Evolutionary conservation across 192 early-diverging fungal species (phyloP), one percentile per base, ranked within the genome.

Genomic region (Entomortierella chlamydospora): DNA sequence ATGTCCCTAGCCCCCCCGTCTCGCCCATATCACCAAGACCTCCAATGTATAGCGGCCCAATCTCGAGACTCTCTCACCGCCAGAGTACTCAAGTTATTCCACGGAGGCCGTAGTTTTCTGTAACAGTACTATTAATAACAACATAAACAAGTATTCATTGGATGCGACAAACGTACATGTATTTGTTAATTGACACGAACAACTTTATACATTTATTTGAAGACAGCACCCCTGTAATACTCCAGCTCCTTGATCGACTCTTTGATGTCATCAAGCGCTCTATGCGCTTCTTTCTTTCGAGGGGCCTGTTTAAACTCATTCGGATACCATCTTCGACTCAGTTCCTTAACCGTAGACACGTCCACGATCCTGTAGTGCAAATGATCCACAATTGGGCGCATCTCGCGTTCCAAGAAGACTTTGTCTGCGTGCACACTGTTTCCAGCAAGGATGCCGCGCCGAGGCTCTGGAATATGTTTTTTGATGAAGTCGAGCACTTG

Each of bases 371-470:
- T 87, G 74, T 98, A 97, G 66, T 96, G 94, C 69, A 98, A 74
- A 57, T 90, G 85, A 0, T 91, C 87, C 7, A 91, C 85, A 26
- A 98, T 64, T 33, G 73, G 57, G 1, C 91, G 92, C 94, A 97
- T 96, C 51, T 93, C 91, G 58, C 91, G 88, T 33, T 86, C 82
- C 62, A 99, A 73, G 51, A 97, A 99, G 57, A 84, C 87, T 45
- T 94, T 91, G 72, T 99, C 97, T 13, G 91, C 91, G 73, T 99
- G 97, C 20, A 98, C 94, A 42, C 94, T 93, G 85, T 96, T 99
- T 20, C 97, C 97, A 1, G 95, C 96, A 29, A 99, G 83, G 12
- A 94, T 87, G 0, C 89, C 95, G 1, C 83, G 70, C 28, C 90
- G 68, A 11, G 83, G 61, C 1, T 78, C 59, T 18, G 90, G 86